Evolutionary conservation across 2,329 filamentous ascomycete species (phyloP).

Genomic region (Aspergillus udagawae): DNA sequence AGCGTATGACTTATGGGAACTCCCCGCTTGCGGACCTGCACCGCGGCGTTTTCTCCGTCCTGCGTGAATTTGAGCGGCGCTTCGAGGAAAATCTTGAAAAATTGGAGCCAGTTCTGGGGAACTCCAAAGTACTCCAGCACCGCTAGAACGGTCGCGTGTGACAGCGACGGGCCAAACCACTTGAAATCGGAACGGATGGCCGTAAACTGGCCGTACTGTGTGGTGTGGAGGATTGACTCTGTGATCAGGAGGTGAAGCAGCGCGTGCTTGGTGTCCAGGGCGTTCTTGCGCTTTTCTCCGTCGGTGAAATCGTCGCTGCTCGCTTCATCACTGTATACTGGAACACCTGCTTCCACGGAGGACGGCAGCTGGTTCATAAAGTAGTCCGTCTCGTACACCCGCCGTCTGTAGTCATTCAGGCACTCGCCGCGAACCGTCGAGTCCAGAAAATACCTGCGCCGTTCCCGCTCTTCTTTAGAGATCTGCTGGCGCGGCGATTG

Average conservation of each 20-base stretch:
- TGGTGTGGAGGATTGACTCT: slow-evolving; percentile 51
- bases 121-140: slow-evolving; percentile 59
- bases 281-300: slow-evolving; percentile 36
- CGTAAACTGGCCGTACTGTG: slow-evolving; percentile 47
- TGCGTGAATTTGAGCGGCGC: slow-evolving; percentile 56
- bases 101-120: slow-evolving; percentile 51
- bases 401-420: slow-evolving; percentile 31
- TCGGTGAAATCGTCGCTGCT: slow-evolving; percentile 18
- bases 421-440: slow-evolving; percentile 10
- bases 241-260: slow-evolving; percentile 55
- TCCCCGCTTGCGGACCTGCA: slow-evolving; percentile 51
- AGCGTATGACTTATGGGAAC: slow-evolving; percentile 58
- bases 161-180: slow-evolving; percentile 55
- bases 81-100: slow-evolving; percentile 58
- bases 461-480: slow-evolving; percentile 36
- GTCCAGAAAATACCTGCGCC: slow-evolving; percentile 45
- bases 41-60: slow-evolving; percentile 45
- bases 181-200: slow-evolving; percentile 57
- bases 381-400: slow-evolving; percentile 43
- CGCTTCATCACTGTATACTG: slow-evolving; percentile 38
- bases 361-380: slow-evolving; percentile 55
- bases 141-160: slow-evolving; percentile 57
- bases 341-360: slow-evolving; percentile 34
- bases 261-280: slow-evolving; percentile 51
- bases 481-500: slow-evolving; percentile 29